phyloP scores from a whole-genome alignment of 257 asterid species.

The Solanum peruvianum region DNA sequence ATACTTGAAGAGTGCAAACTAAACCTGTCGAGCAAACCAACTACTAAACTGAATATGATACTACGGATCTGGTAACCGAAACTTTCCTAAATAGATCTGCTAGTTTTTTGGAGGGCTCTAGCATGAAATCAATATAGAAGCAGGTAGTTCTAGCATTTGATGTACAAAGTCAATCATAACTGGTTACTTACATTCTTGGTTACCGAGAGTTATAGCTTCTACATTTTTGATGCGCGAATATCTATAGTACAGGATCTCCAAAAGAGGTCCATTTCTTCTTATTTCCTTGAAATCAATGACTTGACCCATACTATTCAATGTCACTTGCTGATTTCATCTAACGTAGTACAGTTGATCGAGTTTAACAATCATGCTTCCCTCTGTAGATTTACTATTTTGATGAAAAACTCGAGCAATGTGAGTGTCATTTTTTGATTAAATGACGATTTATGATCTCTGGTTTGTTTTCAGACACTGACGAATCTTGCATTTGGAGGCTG shows the following conservation, averaged over 20 bases:
- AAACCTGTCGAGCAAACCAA: neutral
- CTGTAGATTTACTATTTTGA: neutral
- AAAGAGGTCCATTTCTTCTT: neutral
- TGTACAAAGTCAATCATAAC: neutral
- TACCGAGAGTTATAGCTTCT: neutral
- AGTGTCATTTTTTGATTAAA: neutral
- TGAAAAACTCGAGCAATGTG: neutral
- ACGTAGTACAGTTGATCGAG: neutral
- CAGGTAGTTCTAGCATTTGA: neutral
- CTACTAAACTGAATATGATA: neutral
- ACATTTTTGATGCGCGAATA: neutral
- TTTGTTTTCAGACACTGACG: slow-evolving; percentile 49
- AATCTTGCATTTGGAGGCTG: slow-evolving; percentile 87
- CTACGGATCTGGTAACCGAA: neutral
- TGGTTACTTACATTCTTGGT: neutral
- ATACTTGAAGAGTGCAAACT: neutral
- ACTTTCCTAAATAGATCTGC: neutral
- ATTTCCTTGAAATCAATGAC: neutral
- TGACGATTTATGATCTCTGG: neutral
- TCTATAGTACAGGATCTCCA: neutral
- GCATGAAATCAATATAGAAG: neutral
- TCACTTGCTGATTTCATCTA: neutral
- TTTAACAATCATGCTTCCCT: neutral
- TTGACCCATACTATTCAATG: neutral
- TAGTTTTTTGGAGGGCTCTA: neutral